Evolutionary conservation across 768 basidiomycete species (phyloP), one percentile per base, ranked within the genome.

Genomic region (Erythrobasidium yunnanense): DNA sequence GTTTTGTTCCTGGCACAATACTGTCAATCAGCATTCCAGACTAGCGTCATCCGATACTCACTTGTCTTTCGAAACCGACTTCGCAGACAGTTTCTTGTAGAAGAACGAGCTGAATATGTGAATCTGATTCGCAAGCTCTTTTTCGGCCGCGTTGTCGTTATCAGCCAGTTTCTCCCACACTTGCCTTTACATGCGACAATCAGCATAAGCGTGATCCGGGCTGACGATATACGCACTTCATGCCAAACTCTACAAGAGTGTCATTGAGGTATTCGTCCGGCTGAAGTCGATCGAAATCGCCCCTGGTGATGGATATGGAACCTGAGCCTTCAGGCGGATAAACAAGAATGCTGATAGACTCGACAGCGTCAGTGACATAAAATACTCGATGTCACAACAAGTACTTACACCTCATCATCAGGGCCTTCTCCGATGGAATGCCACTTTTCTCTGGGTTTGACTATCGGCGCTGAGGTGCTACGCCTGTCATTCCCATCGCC

Each of bases 21-120:
- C 11, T 13, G 11, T 5, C n/a, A 13, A 2, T 62, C 29, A 32
- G 30, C 30, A 22, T 23, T 22, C 34, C 6, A 6, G n/a, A 8
- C 22, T 17, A 4, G 4, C 4, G 5, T 23, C n/a, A 55, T 5
- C 34, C n/a, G 13, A 29, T 2, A 2, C 53, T 11, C 20, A 45
- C 60, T 55, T 25, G 13, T 42, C 30, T 74, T 83, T n/a, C n/a
- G n/a, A n/a, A n/a, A n/a, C n/a, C n/a, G n/a, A n/a, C n/a, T n/a
- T 86, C 57, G 81, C 81, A 66, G 85, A 85, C 27, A 99, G 77
- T 76, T 95, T 93, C 79, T 92, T 89, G 79, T 92, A 97, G 77
- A 99, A 97, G 78, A 96, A 99, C 0, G 92, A 92, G 75, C 86
- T 97, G 79, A 97, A 97, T 2, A 97, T 82, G 72, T 96, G 86